Base-by-base conservation (phyloP, 371 early-diverging fungal genomes). In the Mortierella sp. region DNA sequence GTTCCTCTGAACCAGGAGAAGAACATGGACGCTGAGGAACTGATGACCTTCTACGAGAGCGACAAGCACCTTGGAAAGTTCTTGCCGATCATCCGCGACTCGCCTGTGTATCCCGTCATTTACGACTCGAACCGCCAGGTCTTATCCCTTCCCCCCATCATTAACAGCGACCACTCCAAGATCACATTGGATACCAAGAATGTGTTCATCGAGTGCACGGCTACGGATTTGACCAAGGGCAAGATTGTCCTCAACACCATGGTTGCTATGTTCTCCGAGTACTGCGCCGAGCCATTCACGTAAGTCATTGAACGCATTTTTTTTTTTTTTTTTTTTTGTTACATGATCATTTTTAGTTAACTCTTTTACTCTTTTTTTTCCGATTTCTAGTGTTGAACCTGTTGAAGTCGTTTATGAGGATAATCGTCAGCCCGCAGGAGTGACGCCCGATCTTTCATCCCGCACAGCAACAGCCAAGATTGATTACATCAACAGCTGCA, bases 191-290 rank as follows among this genome's bases (percentile, higher is more conserved):
- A 93, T 28, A 99, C 99, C 44, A 97, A 93, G 85, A 99, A 99
- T 76, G 93, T 99, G 47, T 94, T 99, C 66, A 95, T 99, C 73
- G 99, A 99, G 83, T 92, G 95, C 78, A 99, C 99, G 14, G 99
- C 98, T 15, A 98, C 97, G 24, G 99, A 99, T 81, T 72, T 94
- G 64, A 96, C 96, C 72, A 99, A 98, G 87, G 97, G 93, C 62
- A 92, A 93, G 67, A 90, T 93, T 62, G 97, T 92, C 12, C 87
- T 99, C 51, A 96, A 98, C 82, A 96, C 94, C 31, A 81, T 99
- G 64, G 90, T 95, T 49, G 84, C 96, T 64, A 97, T 95, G 94
- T 99, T 96, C 82, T 94, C 96, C 50, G 86, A 91, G 69, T 95
- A 99, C 86, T 95, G 96, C 81, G 83, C 83, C 41, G 90, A 96